A percentile compares a stretch with the other conserved stretches of the same genome.
phyloP scores from a whole-genome alignment of 352 stramenopile species.

The Saprolegnia parasitica region DNA sequence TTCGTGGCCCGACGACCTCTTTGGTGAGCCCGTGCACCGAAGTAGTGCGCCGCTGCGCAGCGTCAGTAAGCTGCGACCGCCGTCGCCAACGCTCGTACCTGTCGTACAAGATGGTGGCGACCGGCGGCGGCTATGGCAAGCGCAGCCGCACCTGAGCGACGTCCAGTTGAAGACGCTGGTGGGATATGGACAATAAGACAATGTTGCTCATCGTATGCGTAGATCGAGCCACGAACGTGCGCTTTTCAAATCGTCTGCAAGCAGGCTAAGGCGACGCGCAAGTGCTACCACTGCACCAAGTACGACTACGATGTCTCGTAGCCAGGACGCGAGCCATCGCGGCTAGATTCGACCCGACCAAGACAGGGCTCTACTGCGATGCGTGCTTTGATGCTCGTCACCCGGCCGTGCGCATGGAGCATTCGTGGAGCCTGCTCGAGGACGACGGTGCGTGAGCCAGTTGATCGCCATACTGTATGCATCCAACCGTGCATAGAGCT shows the following conservation, averaged over 20 bases:
- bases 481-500: too few relatives aligned
- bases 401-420: conserved; percentile 45
- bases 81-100: neutral
- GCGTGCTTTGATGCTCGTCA: conserved; percentile 55
- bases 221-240: conserved; percentile 46
- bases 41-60: neutral
- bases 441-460: conserved; percentile 6
- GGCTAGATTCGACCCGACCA: conserved; percentile 48
- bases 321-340: neutral
- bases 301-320: conserved; percentile 29
- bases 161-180: conserved; percentile 5
- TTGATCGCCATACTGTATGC: too few relatives aligned
- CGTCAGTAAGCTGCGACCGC: conserved; percentile 31
- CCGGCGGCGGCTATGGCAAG: conserved; percentile 24
- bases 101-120: conserved; percentile 34
- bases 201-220: neutral
- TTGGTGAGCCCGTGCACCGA: conserved; percentile 45
- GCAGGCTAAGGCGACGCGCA: conserved; percentile 44
- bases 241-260: conserved; percentile 45
- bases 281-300: conserved; percentile 66
- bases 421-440: conserved; percentile 49
- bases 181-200: neutral
- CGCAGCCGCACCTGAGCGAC: neutral
- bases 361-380: conserved; percentile 62
- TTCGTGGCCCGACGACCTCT: conserved; percentile 46